These are phyloP conservation scores for Simmondsia chinensis DNA, from an alignment of 148 eudicot genomes.

Conservation along the genomic window DNA sequence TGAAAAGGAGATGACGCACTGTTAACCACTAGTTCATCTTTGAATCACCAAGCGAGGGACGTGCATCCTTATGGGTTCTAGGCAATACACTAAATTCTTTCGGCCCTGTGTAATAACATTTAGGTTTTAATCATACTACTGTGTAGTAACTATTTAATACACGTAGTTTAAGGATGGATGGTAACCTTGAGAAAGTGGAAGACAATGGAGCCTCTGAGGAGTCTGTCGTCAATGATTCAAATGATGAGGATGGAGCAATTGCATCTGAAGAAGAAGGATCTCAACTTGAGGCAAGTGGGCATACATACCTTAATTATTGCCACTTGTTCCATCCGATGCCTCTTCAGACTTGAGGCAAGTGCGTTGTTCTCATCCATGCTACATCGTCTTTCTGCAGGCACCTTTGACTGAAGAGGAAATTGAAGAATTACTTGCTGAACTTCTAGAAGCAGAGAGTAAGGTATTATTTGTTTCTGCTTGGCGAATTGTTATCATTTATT, in stretches of 20 bases:
- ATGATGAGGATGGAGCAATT: conserved; percentile 29
- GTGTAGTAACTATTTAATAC: no score
- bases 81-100: no score
- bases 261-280: conserved; percentile 24
- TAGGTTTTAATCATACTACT: no score
- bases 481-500: neutral
- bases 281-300: conserved; percentile 43
- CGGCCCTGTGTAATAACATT: no score
- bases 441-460: conserved; percentile 84
- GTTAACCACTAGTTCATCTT: no score
- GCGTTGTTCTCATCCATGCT: neutral
- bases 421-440: conserved; percentile 70
- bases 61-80: no score
- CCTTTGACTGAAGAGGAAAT: conserved; percentile 79
- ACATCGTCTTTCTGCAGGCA: conserved; percentile 27
- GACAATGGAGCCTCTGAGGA: conserved; percentile 30
- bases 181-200: conserved; percentile 22
- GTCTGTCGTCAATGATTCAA: conserved; percentile 23
- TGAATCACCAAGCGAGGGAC: no score
- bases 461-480: conserved; percentile 20
- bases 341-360: neutral
- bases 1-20: no score
- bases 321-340: no score
- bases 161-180: conserved; percentile 24
- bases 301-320: neutral